Conservation (phyloP, 306 rosid genomes). For the Vigna unguiculata region DNA sequence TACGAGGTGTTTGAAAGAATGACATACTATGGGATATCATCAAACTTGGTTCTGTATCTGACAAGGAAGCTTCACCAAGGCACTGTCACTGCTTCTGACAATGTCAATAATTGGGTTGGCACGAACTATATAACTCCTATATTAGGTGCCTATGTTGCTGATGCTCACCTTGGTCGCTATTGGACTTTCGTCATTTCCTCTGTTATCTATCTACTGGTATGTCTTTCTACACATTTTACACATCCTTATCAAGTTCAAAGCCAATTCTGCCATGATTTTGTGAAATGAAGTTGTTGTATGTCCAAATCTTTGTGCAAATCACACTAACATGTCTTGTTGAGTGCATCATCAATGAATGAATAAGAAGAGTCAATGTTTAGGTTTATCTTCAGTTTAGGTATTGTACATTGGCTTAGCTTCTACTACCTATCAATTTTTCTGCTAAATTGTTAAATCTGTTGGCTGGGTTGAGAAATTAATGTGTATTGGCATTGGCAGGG, state of each 20-base stretch:
- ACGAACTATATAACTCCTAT: slow-evolving; percentile 68
- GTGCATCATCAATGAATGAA: too few relatives aligned
- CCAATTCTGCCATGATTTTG: too few relatives aligned
- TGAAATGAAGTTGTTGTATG: too few relatives aligned
- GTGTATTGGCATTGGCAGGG: slow-evolving; percentile 40
- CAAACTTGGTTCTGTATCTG: slow-evolving; percentile 65
- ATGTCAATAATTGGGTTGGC: slow-evolving; percentile 78
- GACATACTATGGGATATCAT: slow-evolving; percentile 70
- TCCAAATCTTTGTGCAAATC: too few relatives aligned
- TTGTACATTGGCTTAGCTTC: too few relatives aligned
- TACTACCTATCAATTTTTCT: neutral
- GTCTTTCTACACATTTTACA: neutral
- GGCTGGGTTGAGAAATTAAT: neutral
- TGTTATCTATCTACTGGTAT: slow-evolving; percentile 59
- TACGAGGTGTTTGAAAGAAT: slow-evolving; percentile 77
- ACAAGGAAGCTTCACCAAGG: slow-evolving; percentile 69
- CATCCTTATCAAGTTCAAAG: too few relatives aligned
- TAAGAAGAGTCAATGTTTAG: too few relatives aligned
- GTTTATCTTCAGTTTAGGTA: too few relatives aligned
- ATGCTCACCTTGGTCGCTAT: slow-evolving; percentile 80
- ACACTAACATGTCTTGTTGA: too few relatives aligned
- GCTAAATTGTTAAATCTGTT: neutral
- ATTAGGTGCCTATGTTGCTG: slow-evolving; percentile 78
- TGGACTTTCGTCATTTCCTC: slow-evolving; percentile 67
- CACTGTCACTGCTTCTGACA: slow-evolving; percentile 63